Base-by-base conservation (phyloP, 495 filamentous ascomycete species). In the Elaphomyces granulatus region DNA sequence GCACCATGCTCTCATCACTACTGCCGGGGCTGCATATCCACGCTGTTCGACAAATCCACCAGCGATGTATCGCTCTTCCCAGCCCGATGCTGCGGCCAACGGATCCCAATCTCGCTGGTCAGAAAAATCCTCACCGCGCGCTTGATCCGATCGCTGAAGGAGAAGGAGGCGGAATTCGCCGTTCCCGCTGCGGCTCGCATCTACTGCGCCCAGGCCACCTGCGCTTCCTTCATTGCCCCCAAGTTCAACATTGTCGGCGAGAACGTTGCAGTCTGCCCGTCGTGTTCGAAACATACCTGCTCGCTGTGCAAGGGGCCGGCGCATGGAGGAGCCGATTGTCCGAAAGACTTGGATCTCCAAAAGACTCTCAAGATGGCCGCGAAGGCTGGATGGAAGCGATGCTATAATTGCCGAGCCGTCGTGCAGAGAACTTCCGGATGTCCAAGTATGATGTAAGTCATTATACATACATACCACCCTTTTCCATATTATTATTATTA, bases 51-150 rank as follows among this genome's bases (percentile, higher is more conserved):
- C 2, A 20, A 36, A 12, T 37, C 60, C 6, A 51, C 55, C 33
- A 51, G 18, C 9, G 56, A 58, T 23, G 56, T 59, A 33, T 50
- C 58, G 6, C 43, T 60, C 2, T 64, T 56, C 26, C 63, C 64
- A 1, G 59, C 60, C 12, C 50, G 52, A 26, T 68, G 64, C 43
- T 69, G 64, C 34, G 36, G 43, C 0, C 14, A 51, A 10, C n/a
- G 21, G 12, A 47, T 64, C 7, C 38, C 49, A 3, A 28, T 50
- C 6, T 41, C 46, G 1, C 1, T 3, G 8, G 42, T 54, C 14
- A 37, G 43, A 3, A 32, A 32, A 1, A 34, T 53, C n/a, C 35
- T 66, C 3, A 37, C 41, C 0, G 15, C 20, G 2, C 40, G 47
- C 1, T 23, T 49, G 2, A 32, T 20, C 2, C 37, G 31, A 3